Evolutionary conservation across 371 early-diverging fungal genomes (phyloP).

Genomic region (Haplosporangium sp.): DNA sequence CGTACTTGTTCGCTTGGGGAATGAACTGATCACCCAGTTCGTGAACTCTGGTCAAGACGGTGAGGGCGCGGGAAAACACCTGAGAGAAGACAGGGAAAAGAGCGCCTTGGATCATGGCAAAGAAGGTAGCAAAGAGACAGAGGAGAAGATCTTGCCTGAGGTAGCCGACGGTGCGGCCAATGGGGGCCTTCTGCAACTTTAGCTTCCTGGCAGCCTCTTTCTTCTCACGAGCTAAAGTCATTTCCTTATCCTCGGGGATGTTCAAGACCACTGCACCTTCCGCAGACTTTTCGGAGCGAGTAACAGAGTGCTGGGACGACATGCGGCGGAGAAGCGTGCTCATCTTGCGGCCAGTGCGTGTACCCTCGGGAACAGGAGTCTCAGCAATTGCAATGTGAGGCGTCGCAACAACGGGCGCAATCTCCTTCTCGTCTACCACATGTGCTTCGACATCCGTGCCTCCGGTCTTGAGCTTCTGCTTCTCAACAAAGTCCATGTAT

Average conservation of each 20-base stretch:
- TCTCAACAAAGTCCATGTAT: conserved; percentile 60
- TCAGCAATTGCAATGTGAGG: conserved; percentile 44
- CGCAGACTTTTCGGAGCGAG: conserved; percentile 41
- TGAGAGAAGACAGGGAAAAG: conserved; percentile 77
- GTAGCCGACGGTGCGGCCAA: conserved; percentile 54
- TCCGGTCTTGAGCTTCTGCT: conserved; percentile 54
- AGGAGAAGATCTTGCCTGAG: conserved; percentile 49
- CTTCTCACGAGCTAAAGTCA: conserved; percentile 37
- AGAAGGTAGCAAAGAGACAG: conserved; percentile 55
- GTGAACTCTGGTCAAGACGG: conserved; percentile 11
- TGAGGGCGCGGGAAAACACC: conserved; percentile 56
- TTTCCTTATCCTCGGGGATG: conserved; percentile 26
- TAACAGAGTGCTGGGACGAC: conserved; percentile 43
- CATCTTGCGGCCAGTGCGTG: conserved; percentile 35
- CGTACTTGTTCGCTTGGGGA: conserved; percentile 37
- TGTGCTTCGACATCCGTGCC: conserved; percentile 36
- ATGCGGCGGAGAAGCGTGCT: conserved; percentile 41
- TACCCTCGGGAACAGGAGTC: conserved; percentile 19
- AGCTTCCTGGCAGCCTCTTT: conserved; percentile 59
- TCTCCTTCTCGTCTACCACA: conserved; percentile 4
- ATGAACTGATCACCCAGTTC: conserved; percentile 48
- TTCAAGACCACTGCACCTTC: conserved; percentile 15
- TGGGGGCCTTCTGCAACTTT: conserved; percentile 62
- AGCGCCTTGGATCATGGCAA: conserved; percentile 63
- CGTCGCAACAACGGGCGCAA: background rate